Base-by-base conservation (phyloP, 1,139 yeast genomes). In the Maudiozyma humilis region DNA sequence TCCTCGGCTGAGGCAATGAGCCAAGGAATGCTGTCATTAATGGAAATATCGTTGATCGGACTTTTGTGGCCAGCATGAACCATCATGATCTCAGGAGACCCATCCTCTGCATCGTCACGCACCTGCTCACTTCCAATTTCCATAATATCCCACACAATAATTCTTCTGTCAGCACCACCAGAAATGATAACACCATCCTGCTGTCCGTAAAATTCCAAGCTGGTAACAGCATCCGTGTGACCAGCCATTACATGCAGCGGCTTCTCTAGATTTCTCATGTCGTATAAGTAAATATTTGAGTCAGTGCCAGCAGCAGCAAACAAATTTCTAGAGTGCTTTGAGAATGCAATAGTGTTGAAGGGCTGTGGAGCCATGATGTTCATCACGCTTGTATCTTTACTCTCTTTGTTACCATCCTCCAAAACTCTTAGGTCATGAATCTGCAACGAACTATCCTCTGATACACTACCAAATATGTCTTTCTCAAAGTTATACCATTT, bases 31-130 rank as follows among this genome's bases (percentile, higher is more conserved):
- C 56, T 56, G 2, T 82, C 79, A 56, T 82, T 81, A 73, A 86
- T 79, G 38, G 78, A 73, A 52, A 83, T 70, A 59, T 84, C 94
- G 31, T 80, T 78, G 10, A 84, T 81, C 1, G 82, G 73, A 12
- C 87, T 82, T 12, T 86, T 81, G 57, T 83, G 93, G 15, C 94
- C 94, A 32, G 91, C 93, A 56, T 84, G 94, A 79, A 84, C 81
- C 88, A 83, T 81, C 54, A 83, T 71, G 32, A 83, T 64, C 57
- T 84, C 94, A 5, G 91, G 88, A 38, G 83, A 81, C 38, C 91
- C 94, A 56, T 84, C 93, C 33, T 82, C 84, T 50, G 82, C 82
- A 57, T 83, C 94, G 49, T 78, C 84, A 49, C 78, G 85, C n/a
- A 69, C 70, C 59, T 82, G 91, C 55, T 83, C 93, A 52, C 80